These are phyloP conservation scores for Dalbergia oliveri DNA, from an alignment of 306 rosid species.

Conservation along the genomic window DNA sequence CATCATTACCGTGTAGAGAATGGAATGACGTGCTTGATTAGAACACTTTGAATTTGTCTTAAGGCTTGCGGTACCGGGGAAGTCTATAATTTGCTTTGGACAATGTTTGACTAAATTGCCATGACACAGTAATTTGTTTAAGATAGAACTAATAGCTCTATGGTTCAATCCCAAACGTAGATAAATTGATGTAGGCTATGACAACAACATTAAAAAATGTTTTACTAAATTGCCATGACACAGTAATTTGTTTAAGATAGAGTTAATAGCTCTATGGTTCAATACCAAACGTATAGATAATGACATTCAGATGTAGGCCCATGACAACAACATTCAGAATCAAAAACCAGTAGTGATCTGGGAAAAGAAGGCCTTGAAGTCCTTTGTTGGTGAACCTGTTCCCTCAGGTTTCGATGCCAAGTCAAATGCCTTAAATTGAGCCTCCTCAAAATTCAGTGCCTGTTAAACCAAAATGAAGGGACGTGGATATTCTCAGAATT, in stretches of 20 bases:
- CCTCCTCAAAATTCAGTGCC: slow-evolving; percentile 83
- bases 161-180: slow-evolving; percentile 15
- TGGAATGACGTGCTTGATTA: neutral
- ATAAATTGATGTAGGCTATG: neutral
- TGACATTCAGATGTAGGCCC: neutral
- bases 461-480: slow-evolving; percentile 38
- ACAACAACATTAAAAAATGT: neutral
- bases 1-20: neutral
- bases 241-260: slow-evolving; percentile 21
- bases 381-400: slow-evolving; percentile 73
- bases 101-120: slow-evolving; percentile 9
- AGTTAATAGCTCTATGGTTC: neutral
- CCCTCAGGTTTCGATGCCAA: slow-evolving; percentile 88
- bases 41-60: slow-evolving; percentile 11
- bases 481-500: neutral
- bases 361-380: slow-evolving; percentile 83
- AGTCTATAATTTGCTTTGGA: slow-evolving; percentile 35
- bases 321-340: slow-evolving; percentile 36
- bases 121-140: slow-evolving; percentile 30
- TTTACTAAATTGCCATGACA: slow-evolving; percentile 22
- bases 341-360: slow-evolving; percentile 72
- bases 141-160: slow-evolving; percentile 3
- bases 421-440: slow-evolving; percentile 79
- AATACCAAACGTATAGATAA: slow-evolving; percentile 17
- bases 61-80: neutral